Conservation (phyloP, 2,329 filamentous ascomycete genomes). For the Trichophyton benhamiae region DNA sequence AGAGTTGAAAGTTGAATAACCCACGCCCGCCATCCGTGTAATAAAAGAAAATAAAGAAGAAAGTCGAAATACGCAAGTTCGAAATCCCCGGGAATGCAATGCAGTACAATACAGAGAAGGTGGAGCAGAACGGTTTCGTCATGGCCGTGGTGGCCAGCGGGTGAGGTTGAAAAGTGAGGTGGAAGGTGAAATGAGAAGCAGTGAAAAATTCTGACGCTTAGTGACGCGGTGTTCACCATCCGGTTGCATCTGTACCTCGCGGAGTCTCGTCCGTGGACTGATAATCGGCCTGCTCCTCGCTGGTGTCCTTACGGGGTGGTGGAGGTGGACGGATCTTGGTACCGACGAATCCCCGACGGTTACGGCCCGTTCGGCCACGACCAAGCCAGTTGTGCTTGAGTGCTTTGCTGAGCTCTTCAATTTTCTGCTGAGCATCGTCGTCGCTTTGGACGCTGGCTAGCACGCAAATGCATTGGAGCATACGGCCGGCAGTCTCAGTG, state of each 20-base stretch:
- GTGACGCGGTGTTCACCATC: not conserved
- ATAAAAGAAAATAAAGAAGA: not conserved
- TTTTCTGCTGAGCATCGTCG: constrained; percentile 62
- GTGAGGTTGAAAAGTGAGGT: not conserved
- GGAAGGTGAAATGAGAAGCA: not conserved
- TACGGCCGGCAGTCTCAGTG: constrained; percentile 85
- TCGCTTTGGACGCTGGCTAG: constrained; percentile 62
- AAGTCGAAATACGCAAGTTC: not conserved
- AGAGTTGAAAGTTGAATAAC: not conserved
- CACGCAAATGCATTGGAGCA: constrained; percentile 93
- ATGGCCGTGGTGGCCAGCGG: not conserved
- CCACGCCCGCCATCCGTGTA: not conserved
- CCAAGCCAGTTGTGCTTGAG: constrained; percentile 97
- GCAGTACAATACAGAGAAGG: not conserved
- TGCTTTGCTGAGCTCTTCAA: constrained; percentile 72
- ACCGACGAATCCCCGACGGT: constrained; percentile 80
- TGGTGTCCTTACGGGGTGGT: constrained; percentile 2
- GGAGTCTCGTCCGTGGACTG: not conserved
- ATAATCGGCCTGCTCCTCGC: not conserved
- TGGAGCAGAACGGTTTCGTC: not conserved
- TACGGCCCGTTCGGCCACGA: constrained; percentile 73
- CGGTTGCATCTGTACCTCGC: not conserved
- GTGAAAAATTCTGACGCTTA: not conserved
- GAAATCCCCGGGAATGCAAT: not conserved
- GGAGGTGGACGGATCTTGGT: constrained; percentile 34